Percentiles rank a stretch among this genome's conserved stretches.
phyloP scores from a whole-genome alignment of 148 eudicot species.

The Nepenthes mirabilis region DNA sequence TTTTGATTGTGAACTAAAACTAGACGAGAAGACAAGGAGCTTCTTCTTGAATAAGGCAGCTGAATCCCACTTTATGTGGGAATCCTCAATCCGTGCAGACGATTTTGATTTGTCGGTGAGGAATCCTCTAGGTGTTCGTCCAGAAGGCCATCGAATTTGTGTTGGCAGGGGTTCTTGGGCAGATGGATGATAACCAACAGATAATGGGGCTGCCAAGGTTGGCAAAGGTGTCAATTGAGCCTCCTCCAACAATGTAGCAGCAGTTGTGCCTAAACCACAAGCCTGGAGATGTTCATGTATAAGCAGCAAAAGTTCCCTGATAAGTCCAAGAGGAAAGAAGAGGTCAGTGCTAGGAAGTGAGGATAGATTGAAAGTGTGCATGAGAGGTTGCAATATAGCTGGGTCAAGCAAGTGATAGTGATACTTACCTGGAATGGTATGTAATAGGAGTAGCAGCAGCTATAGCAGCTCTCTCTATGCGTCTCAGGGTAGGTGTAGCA shows the following conservation, averaged over 20 bases:
- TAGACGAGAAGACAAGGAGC: slow-evolving; percentile 35
- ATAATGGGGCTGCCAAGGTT: slow-evolving; percentile 54
- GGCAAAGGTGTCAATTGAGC: slow-evolving; percentile 83
- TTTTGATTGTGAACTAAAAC: slow-evolving; percentile 27
- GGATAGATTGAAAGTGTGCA: not conserved
- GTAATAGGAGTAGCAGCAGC: slow-evolving; percentile 98
- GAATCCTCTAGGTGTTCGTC: slow-evolving; percentile 50
- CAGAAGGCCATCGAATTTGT: slow-evolving; percentile 86
- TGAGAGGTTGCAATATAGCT: not conserved
- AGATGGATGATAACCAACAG: slow-evolving; percentile 52
- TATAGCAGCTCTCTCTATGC: slow-evolving; percentile 97
- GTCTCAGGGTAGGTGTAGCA: slow-evolving; percentile 87
- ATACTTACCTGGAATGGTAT: slow-evolving; percentile 64
- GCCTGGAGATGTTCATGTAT: slow-evolving; percentile 94
- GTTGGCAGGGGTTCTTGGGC: slow-evolving; percentile 50
- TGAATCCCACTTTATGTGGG: slow-evolving; percentile 26
- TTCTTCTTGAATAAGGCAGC: slow-evolving; percentile 48
- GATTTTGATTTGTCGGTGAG: slow-evolving; percentile 26
- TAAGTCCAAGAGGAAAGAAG: slow-evolving; percentile 7
- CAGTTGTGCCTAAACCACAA: slow-evolving; percentile 77
- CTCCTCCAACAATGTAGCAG: slow-evolving; percentile 66
- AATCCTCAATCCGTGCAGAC: slow-evolving; percentile 25
- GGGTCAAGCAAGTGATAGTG: slow-evolving; percentile 4
- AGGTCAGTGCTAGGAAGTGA: not conserved
- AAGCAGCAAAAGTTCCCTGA: slow-evolving; percentile 86